Percentiles rank a stretch among this genome's conserved stretches.
Conservation (phyloP, 257 asterid species). For the Echites panduratus region DNA sequence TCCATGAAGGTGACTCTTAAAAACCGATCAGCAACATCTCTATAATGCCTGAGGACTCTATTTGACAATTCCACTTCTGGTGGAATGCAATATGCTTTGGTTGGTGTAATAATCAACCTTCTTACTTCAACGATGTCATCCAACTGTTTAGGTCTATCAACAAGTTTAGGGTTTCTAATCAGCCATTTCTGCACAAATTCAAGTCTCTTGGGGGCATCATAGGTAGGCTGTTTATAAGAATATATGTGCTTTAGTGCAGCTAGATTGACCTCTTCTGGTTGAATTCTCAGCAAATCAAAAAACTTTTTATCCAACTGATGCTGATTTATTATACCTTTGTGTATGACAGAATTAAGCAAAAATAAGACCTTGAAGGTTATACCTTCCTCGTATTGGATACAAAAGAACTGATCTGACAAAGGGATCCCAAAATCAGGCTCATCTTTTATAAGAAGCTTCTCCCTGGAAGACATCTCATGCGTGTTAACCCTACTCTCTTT, state of each 20-base stretch:
- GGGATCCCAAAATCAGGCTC: constrained; percentile 64
- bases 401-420: constrained; percentile 50
- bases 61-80: constrained; percentile 80
- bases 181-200: constrained; percentile 49
- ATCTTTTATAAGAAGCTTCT: constrained; percentile 26
- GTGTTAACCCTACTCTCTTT: constrained; percentile 36
- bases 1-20: constrained; percentile 89
- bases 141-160: constrained; percentile 43
- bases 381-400: constrained; percentile 47
- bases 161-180: constrained; percentile 53
- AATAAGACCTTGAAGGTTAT: constrained; percentile 57
- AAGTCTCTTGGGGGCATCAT: constrained; percentile 52
- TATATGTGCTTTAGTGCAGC: constrained; percentile 63
- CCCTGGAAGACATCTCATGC: constrained; percentile 8
- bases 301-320: constrained; percentile 64
- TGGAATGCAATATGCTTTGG: constrained; percentile 80
- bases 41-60: constrained; percentile 67
- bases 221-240: constrained; percentile 48
- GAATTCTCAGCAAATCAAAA: constrained; percentile 47
- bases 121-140: constrained; percentile 72
- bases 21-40: constrained; percentile 58
- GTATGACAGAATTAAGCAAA: constrained; percentile 72
- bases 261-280: constrained; percentile 47
- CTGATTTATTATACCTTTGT: constrained; percentile 74
- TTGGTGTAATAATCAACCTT: constrained; percentile 68